A percentile compares a stretch with the other conserved stretches of the same genome.
phyloP scores from a whole-genome alignment of 169 alveolate genomes.

The Eimeria necatrix region DNA sequence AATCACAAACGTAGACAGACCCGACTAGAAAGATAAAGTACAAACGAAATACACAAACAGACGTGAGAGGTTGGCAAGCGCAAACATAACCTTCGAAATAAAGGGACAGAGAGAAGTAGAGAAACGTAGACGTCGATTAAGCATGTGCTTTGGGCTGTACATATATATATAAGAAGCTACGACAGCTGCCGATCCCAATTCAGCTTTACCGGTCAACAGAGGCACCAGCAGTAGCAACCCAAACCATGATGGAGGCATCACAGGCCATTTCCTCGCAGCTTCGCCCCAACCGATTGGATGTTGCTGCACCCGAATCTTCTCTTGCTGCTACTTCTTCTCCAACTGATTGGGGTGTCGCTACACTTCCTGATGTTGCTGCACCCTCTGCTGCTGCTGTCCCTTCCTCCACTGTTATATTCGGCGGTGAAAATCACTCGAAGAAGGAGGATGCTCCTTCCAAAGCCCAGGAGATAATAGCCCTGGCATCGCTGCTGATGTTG shows the following conservation, averaged over 20 bases:
- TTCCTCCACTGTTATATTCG: neutral
- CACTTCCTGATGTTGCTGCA: neutral
- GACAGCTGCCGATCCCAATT: too few species aligned
- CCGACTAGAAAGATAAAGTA: too few species aligned
- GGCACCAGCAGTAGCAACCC: neutral
- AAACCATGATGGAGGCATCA: neutral
- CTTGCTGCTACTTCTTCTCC: neutral
- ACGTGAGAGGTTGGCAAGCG: too few species aligned
- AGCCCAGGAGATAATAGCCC: slow-evolving; percentile 34
- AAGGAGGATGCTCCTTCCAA: slow-evolving; percentile 13
- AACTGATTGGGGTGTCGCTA: neutral
- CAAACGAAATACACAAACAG: too few species aligned
- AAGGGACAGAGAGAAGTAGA: too few species aligned
- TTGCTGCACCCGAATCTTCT: neutral
- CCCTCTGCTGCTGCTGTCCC: neutral
- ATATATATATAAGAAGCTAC: too few species aligned
- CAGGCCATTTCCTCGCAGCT: neutral
- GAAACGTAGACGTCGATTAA: too few species aligned
- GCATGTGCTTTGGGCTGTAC: too few species aligned
- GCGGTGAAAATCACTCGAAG: neutral
- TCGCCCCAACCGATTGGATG: neutral
- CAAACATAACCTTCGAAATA: too few species aligned
- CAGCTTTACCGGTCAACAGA: neutral
- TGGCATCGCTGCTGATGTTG: slow-evolving; percentile 13
- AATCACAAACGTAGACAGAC: too few species aligned